Percentiles rank a stretch among this genome's conserved stretches.
Conservation (phyloP, 2,329 filamentous ascomycete genomes). For the Neofusicoccum sp. region DNA sequence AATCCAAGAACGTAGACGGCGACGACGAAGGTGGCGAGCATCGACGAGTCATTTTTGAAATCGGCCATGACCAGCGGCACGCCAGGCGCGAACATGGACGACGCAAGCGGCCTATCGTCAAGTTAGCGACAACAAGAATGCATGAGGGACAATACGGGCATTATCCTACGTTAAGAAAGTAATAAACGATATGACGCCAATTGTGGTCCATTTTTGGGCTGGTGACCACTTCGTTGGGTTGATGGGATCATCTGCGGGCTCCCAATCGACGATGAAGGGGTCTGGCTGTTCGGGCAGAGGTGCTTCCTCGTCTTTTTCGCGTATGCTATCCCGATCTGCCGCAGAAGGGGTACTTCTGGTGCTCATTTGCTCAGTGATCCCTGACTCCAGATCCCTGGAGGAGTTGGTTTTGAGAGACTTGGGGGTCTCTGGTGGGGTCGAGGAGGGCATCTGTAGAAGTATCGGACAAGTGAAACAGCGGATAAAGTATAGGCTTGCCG, state of each 20-base stretch:
- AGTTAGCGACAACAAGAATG: not conserved
- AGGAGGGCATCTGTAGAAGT: not conserved
- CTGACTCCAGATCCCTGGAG: not conserved
- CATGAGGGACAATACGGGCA: not conserved
- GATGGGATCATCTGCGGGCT: conserved; percentile 20
- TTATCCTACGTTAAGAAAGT: conserved; percentile 32
- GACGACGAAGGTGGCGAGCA: conserved; percentile 25
- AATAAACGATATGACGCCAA: conserved; percentile 29
- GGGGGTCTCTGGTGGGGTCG: not conserved
- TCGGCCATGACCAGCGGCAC: conserved; percentile 25
- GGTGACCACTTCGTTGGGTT: conserved; percentile 28
- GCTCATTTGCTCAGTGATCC: not conserved
- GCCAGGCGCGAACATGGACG: conserved; percentile 28
- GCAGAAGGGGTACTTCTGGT: not conserved
- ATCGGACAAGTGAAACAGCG: not conserved
- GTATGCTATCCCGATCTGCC: not conserved
- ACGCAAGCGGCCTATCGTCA: conserved; percentile 25
- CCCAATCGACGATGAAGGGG: conserved; percentile 15
- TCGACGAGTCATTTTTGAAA: conserved; percentile 23
- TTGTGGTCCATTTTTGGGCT: conserved; percentile 30
- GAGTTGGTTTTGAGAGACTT: conserved; percentile 5
- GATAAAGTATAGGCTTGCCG: not conserved
- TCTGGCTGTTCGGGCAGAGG: not conserved
- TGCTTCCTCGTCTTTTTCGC: not conserved
- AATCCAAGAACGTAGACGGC: conserved; percentile 30